Evolutionary conservation across 169 alveolate species (phyloP), one percentile per base, ranked within the genome.

Genomic region (Eimeria sp.): DNA sequence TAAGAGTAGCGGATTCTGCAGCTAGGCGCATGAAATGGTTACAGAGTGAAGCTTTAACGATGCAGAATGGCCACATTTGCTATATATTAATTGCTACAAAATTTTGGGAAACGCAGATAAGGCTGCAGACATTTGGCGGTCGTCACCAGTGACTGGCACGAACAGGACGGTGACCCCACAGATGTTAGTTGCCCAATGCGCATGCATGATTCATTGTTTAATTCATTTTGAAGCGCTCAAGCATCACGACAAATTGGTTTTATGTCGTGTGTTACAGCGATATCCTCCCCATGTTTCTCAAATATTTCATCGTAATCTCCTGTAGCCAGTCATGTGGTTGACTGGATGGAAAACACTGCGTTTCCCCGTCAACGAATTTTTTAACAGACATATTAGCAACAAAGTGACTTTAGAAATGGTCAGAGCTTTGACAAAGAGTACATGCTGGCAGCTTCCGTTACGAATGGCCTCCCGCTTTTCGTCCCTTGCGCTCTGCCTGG

Each of bases 91-190:
- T 9, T 2, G 57, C n/a, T 40, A 18, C 51, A 73, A 40, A 18
- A 13, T 40, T 40, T 40, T 73, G 83, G n/a, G 27, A 40, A 43
- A 40, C 6, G 83, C 83, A 14, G 57, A 73, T 73, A 14, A 40
- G 57, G 83, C 83, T 34, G 54, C 83, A 43, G 83, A n/a, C 65
- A 51, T 78, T 67, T 78, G 88, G 83, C 65, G n/a, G 82, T 65
- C 83, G 75, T 54, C 94, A 65, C n/a, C 94, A 51, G 94, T 54
- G 65, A 43, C 45, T 72, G 94, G 49, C 94, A 1, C 34, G 54
- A 45, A 18, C 94, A 22, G 83, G 83, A 43, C 83, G 82, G 94
- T 65, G 94, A 87, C 94, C 94, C 94, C 94, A 61, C 94, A 87
- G 82, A 40, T 25, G 63, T 5, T 87, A 63, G 70, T 87, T 40